Evolutionary conservation across 495 filamentous ascomycete genomes (phyloP).

Genomic region (Neurospora sublineolata): DNA sequence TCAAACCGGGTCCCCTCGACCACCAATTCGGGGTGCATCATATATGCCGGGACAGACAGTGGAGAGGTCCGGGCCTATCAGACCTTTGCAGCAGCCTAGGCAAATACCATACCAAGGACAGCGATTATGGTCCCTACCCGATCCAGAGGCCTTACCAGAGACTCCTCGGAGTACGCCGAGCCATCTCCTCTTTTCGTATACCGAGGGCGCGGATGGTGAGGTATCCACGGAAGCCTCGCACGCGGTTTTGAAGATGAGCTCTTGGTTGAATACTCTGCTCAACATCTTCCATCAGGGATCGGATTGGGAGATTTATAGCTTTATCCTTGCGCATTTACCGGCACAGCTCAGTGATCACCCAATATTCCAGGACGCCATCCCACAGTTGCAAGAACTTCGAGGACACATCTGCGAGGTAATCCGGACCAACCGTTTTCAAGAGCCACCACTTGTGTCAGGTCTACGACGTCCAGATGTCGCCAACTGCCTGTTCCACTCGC

Average conservation of each 20-base stretch:
- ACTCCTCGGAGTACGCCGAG: conserved; percentile 30
- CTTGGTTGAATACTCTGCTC: conserved; percentile 69
- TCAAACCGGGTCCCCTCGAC: conserved; percentile 20
- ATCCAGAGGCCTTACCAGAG: conserved; percentile 40
- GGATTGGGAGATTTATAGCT: conserved; percentile 93
- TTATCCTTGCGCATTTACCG: conserved; percentile 74
- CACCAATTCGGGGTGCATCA: conserved; percentile 32
- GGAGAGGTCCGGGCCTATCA: conserved; percentile 21
- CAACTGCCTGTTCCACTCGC: conserved; percentile 72
- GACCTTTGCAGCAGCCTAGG: conserved; percentile 27
- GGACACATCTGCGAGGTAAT: conserved; percentile 71
- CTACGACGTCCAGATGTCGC: conserved; percentile 81
- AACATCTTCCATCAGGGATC: conserved; percentile 61
- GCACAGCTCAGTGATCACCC: conserved; percentile 81
- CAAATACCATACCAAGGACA: conserved; percentile 27
- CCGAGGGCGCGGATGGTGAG: not conserved
- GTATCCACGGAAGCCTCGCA: conserved; percentile 8
- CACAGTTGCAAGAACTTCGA: conserved; percentile 66
- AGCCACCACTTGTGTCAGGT: conserved; percentile 60
- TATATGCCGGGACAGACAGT: conserved; percentile 32
- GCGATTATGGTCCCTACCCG: conserved; percentile 41
- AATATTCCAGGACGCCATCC: conserved; percentile 60
- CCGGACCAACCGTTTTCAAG: conserved; percentile 57
- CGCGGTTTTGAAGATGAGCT: conserved; percentile 48
- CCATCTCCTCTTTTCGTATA: conserved; percentile 26